Evolutionary conservation across 2,329 filamentous ascomycete species (phyloP).

Genomic region (Grosmannia serpens): DNA sequence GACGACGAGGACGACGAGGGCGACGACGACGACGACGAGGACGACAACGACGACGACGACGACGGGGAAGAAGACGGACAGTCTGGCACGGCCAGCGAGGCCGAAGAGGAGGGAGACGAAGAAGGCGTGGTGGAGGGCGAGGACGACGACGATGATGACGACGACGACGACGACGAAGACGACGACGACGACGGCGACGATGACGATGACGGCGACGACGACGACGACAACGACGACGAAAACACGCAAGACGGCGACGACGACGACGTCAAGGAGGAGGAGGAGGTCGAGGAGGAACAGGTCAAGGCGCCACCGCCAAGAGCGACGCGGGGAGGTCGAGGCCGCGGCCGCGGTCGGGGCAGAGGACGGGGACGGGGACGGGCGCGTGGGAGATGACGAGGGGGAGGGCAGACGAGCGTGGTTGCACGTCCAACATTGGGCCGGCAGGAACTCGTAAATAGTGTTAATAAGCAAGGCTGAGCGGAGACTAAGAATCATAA

Average conservation of each 20-base stretch:
- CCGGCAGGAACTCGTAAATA: no score
- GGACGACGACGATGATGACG: not conserved
- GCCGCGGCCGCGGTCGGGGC: slow-evolving; percentile 6
- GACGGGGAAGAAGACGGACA: not conserved
- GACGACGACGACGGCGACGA: not conserved
- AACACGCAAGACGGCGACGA: not conserved
- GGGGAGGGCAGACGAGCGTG: not conserved
- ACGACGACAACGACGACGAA: not conserved
- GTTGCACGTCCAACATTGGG: no score
- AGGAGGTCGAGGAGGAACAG: slow-evolving; percentile 6
- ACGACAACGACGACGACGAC: not conserved
- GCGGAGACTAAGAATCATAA: no score
- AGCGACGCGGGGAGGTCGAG: slow-evolving; percentile 7
- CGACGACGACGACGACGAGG: slow-evolving; percentile 1
- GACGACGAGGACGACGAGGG: slow-evolving; percentile 1
- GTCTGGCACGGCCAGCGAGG: not conserved
- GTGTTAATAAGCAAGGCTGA: no score
- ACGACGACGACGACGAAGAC: not conserved
- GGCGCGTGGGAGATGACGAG: slow-evolving; percentile 1
- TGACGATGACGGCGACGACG: not conserved
- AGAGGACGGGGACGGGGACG: slow-evolving; percentile 9
- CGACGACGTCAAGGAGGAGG: slow-evolving; percentile 4
- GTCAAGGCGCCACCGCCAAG: slow-evolving; percentile 3
- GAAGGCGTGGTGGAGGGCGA: slow-evolving; percentile 1
- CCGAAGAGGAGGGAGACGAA: slow-evolving; percentile 1